phyloP scores from a whole-genome alignment of 2,329 filamentous ascomycete genomes.

The Sclerotinia glacialis region DNA sequence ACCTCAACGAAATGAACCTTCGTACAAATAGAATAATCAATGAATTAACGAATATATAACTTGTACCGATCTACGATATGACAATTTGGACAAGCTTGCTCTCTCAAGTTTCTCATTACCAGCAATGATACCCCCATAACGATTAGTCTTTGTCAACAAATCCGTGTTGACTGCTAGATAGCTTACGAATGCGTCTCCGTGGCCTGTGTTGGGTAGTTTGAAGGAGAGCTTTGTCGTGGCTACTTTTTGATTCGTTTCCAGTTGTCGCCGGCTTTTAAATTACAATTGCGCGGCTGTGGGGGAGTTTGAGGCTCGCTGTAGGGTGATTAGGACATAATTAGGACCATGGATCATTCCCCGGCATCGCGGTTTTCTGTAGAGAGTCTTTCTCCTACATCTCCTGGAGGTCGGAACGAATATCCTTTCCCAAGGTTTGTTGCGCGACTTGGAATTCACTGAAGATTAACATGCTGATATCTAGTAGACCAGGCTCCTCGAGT shows the following conservation, averaged over 20 bases:
- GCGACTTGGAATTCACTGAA: constrained; percentile 40
- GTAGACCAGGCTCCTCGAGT: constrained; percentile 38
- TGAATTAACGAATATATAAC: constrained; percentile 14
- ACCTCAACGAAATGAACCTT: not conserved
- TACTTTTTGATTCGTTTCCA: not conserved
- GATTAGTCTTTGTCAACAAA: constrained; percentile 30
- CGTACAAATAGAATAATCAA: not conserved
- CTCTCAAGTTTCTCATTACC: constrained; percentile 17
- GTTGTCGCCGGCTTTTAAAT: not conserved
- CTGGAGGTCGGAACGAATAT: constrained; percentile 45
- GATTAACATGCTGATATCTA: constrained; percentile 43
- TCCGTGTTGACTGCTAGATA: constrained; percentile 21
- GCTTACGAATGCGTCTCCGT: constrained; percentile 29
- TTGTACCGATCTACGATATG: constrained; percentile 3
- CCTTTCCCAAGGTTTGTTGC: constrained; percentile 52
- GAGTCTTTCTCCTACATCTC: constrained; percentile 46
- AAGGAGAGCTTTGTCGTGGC: not conserved
- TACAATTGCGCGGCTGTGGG: constrained; percentile 25
- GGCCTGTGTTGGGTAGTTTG: constrained; percentile 24
- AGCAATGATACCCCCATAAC: constrained; percentile 40
- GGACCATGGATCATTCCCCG: constrained; percentile 43
- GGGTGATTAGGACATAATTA: constrained; percentile 16
- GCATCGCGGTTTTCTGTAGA: constrained; percentile 48
- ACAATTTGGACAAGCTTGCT: not conserved
- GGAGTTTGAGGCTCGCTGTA: constrained; percentile 30